phyloP scores from a whole-genome alignment of 768 basidiomycete species.

The Piloderma croceum region DNA sequence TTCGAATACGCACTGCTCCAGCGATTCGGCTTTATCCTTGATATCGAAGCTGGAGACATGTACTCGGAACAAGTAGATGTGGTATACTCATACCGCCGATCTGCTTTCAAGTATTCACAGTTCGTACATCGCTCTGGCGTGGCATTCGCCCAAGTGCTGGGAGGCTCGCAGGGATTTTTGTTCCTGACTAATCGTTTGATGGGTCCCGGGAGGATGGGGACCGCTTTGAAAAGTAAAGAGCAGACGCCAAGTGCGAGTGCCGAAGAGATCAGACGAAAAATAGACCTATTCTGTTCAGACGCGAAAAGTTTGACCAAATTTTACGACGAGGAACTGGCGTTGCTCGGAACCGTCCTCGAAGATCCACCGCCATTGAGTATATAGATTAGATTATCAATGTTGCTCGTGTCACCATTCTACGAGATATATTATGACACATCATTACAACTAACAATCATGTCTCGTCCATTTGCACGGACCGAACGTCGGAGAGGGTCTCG shows the following conservation, averaged over 20 bases:
- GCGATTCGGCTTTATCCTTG: constrained; percentile 76
- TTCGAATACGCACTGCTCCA: constrained; percentile 78
- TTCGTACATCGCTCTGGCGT: constrained; percentile 89
- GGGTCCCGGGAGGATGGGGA: constrained; percentile 60
- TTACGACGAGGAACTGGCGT: constrained; percentile 66
- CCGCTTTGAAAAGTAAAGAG: constrained; percentile 48
- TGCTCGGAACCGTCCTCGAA: constrained; percentile 39
- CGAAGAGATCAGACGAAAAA: constrained; percentile 51
- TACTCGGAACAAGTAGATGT: constrained; percentile 83
- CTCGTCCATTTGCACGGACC: constrained; percentile 64
- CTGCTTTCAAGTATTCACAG: constrained; percentile 76
- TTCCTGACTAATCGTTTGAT: constrained; percentile 88
- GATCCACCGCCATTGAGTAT: constrained; percentile 53
- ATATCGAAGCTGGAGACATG: constrained; percentile 70
- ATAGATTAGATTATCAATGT: constrained; percentile 14
- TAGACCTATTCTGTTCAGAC: constrained; percentile 66
- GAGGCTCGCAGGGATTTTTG: constrained; percentile 72
- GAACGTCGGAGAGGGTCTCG: constrained; percentile 57
- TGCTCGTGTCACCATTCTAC: neutral
- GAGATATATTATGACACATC: constrained; percentile 41
- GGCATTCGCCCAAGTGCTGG: constrained; percentile 85
- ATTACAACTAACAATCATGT: constrained; percentile 61
- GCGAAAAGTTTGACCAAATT: constrained; percentile 48
- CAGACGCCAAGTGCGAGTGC: constrained; percentile 53
- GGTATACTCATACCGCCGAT: constrained; percentile 82